Base-by-base conservation (phyloP, 805 yeast genomes). In the Teunomyces stri region DNA sequence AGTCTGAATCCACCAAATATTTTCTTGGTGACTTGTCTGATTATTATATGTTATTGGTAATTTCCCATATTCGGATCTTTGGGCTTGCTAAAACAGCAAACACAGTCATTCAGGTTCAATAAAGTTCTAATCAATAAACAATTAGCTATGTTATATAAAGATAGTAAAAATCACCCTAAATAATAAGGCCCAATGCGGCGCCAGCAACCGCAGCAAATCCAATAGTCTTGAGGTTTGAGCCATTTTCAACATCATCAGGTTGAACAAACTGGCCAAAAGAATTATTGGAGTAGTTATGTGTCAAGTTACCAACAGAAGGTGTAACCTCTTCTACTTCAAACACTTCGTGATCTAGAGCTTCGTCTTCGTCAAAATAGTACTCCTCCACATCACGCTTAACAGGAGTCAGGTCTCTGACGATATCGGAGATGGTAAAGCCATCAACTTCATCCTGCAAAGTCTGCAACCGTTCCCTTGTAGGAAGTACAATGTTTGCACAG, bases 401-500 rank as follows among this genome's bases (percentile, higher is more conserved):
- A 31, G 40, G 25, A 11, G 29, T n/a, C 40, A 13, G 40, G 16
- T 20, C 9, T 12, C 22, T 37, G 16, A 37, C 40, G 12, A 21
- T 12, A 11, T 37, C 40, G 16, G 25, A 6, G 16, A 37, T 37
- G 16, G 16, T 37, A 21, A 37, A 21, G 16, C 22, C 25, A 13
- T 37, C 34, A 10, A 28, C 44, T 22, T 44, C 51, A 4, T 43
- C 34, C 28, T 44, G 35, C 42, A 53, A 46, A 10, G 42, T 35
- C 16, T 36, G 30, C 18, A 51, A 16, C 21, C 37, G 42, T 5
- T 33, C 44, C 11, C 44, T 46, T 22, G 48, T 20, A 6, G 65
- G 68, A 22, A 56, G 55, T 48, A 68, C 68, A 50, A 84, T 82
- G 52, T 79, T 78, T 38, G 85, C 84, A 64, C 89, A 84, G 12